These are phyloP conservation scores for Yarrowia osloensis DNA, from an alignment of 805 yeast species.

Conservation along the genomic window DNA sequence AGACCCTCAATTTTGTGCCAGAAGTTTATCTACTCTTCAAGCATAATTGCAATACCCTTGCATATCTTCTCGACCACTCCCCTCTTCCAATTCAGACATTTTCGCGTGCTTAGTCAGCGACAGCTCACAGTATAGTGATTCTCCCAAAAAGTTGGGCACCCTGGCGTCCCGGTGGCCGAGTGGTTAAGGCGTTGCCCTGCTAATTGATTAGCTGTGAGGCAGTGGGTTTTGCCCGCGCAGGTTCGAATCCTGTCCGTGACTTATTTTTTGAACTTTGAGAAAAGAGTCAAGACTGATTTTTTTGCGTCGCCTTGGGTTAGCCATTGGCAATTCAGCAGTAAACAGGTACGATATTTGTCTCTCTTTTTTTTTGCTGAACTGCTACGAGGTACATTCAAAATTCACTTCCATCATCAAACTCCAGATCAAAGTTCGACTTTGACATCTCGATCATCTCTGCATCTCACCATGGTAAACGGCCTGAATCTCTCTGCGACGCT, in stretches of 20 bases:
- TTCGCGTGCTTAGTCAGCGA: no score
- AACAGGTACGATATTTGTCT: not conserved
- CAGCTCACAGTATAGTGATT: no score
- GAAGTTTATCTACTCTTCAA: no score
- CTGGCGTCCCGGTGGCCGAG: conserved; percentile 76
- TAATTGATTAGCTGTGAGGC: conserved; percentile 52
- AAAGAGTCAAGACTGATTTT: not conserved
- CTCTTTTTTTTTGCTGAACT: no score
- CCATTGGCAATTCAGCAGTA: no score
- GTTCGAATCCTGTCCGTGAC: conserved; percentile 99
- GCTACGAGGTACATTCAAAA: no score
- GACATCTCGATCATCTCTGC: not conserved
- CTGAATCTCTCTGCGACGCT: conserved; percentile 78
- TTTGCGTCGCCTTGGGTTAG: not conserved
- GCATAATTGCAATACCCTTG: no score
- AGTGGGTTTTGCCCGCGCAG: conserved; percentile 94
- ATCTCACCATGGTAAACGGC: conserved; percentile 1
- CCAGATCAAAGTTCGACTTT: not conserved
- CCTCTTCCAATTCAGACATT: no score
- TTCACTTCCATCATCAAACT: no score
- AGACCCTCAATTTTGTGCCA: no score
- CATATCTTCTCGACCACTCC: no score
- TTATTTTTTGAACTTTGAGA: conserved; percentile 50
- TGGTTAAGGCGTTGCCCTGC: conserved; percentile 95
- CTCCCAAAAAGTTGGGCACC: no score